These are phyloP conservation scores for Pelagophyceae sp. DNA, from an alignment of 352 stramenopile species.

Conservation along the genomic window DNA sequence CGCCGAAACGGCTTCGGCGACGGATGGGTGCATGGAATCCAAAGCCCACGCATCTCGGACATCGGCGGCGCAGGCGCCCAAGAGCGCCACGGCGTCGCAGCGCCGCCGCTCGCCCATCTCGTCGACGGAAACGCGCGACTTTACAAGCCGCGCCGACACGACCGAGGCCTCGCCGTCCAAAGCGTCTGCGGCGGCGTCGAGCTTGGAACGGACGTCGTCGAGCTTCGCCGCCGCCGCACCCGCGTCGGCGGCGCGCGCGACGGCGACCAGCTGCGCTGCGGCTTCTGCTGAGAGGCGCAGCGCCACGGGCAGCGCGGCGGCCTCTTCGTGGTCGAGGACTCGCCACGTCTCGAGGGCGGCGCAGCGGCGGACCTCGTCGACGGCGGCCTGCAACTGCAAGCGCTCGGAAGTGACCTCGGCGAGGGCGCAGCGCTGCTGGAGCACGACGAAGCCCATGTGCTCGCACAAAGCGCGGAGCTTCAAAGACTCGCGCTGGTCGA, in stretches of 20 bases:
- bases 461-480: conserved; percentile 74
- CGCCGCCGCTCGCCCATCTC: not conserved
- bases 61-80: not conserved
- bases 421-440: conserved; percentile 72
- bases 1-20: too few relatives aligned
- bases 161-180: not conserved
- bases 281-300: conserved; percentile 40
- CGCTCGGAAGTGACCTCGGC: conserved; percentile 46
- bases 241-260: conserved; percentile 21
- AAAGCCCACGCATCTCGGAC: not conserved
- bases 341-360: too few relatives aligned
- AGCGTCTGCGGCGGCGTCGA: not conserved
- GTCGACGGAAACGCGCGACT: not conserved
- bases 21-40: not conserved
- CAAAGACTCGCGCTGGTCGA: conserved; percentile 65
- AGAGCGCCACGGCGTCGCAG: not conserved
- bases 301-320: too few relatives aligned
- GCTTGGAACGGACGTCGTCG: conserved; percentile 17
- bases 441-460: conserved; percentile 70
- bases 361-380: not conserved
- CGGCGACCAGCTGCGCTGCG: conserved; percentile 27
- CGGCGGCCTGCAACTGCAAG: not conserved
- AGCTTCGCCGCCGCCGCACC: not conserved
- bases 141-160: not conserved
- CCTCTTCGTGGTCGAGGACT: too few relatives aligned